Conservation (phyloP, 2,329 filamentous ascomycete genomes). For the Cylindrodendrum hubeiense region DNA sequence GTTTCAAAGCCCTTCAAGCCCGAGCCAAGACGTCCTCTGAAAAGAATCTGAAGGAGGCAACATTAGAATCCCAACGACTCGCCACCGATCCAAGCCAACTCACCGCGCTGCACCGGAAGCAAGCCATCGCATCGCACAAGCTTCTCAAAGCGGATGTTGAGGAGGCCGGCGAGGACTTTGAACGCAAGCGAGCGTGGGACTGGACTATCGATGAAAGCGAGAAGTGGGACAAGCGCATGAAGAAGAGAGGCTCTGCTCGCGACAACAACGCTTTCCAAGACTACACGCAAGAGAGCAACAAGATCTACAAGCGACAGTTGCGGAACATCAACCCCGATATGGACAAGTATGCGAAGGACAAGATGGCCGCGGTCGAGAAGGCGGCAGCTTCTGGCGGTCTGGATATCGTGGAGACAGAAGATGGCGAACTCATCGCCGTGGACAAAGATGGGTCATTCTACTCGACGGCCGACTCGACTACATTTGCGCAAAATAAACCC, state of each 20-base stretch:
- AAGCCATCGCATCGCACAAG: conserved; percentile 91
- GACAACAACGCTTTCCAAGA: conserved; percentile 93
- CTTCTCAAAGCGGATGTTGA: conserved; percentile 92
- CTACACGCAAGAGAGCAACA: conserved; percentile 87
- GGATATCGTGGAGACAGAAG: conserved; percentile 95
- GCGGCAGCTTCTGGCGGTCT: conserved; percentile 87
- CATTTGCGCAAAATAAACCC: conserved; percentile 87
- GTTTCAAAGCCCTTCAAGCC: conserved; percentile 89
- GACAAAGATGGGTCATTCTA: conserved; percentile 94
- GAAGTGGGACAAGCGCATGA: conserved; percentile 90
- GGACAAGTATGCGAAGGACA: conserved; percentile 88
- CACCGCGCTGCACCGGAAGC: conserved; percentile 83
- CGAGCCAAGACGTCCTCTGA: conserved; percentile 79
- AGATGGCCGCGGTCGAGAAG: conserved; percentile 85
- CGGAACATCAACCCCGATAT: conserved; percentile 81
- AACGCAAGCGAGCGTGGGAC: conserved; percentile 98
- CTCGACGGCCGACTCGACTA: conserved; percentile 84
- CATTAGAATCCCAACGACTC: conserved; percentile 83
- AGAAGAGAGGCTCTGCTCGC: conserved; percentile 84
- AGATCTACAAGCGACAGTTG: conserved; percentile 94
- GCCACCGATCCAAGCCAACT: conserved; percentile 83
- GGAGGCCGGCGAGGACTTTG: conserved; percentile 89
- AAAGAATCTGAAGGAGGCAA: conserved; percentile 86
- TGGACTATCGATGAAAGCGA: conserved; percentile 97
- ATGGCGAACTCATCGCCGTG: conserved; percentile 93